Evolutionary conservation across 1,284 basidiomycete genomes (phyloP).

Genomic region (Inonotus hispidus): DNA sequence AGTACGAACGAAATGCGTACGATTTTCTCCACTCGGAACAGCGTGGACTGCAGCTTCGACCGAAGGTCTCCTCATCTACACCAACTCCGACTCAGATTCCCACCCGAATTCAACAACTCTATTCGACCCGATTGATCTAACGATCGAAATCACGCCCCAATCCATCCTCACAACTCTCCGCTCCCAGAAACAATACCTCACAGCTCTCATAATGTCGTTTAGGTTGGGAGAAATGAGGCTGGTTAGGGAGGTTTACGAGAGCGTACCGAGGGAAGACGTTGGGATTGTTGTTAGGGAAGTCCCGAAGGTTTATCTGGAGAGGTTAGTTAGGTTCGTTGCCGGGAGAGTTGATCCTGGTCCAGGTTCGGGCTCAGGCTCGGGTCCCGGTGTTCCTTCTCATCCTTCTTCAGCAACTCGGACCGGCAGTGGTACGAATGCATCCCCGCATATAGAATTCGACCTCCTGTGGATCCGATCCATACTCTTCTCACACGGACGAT

Average conservation of each 20-base stretch:
- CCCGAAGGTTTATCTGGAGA: conserved; percentile 72
- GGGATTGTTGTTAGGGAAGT: conserved; percentile 76
- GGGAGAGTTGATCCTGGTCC: conserved; percentile 61
- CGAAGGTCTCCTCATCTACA: conserved; percentile 92
- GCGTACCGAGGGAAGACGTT: conserved; percentile 74
- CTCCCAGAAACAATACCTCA: conserved; percentile 66
- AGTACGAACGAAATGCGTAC: conserved; percentile 88
- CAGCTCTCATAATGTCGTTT: conserved; percentile 89
- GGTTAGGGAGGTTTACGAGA: conserved; percentile 77
- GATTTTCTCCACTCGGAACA: conserved; percentile 91
- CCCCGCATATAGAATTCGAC: conserved; percentile 90
- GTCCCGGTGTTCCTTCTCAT: background rate
- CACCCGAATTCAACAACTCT: too few relatives aligned
- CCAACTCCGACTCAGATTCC: conserved; percentile 86
- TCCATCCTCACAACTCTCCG: conserved; percentile 61
- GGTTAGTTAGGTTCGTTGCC: conserved; percentile 73
- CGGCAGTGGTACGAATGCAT: conserved; percentile 28
- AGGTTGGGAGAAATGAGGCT: conserved; percentile 81
- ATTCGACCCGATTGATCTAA: conserved; percentile 98
- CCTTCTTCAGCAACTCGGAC: too few relatives aligned
- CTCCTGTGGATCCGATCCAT: conserved; percentile 80
- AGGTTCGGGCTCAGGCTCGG: background rate
- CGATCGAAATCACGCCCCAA: conserved; percentile 93
- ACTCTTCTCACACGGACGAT: conserved; percentile 76
- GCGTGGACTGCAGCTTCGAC: conserved; percentile 96